Evolutionary conservation across 1,284 basidiomycete genomes (phyloP).

Genomic region (Puccinia hordei): DNA sequence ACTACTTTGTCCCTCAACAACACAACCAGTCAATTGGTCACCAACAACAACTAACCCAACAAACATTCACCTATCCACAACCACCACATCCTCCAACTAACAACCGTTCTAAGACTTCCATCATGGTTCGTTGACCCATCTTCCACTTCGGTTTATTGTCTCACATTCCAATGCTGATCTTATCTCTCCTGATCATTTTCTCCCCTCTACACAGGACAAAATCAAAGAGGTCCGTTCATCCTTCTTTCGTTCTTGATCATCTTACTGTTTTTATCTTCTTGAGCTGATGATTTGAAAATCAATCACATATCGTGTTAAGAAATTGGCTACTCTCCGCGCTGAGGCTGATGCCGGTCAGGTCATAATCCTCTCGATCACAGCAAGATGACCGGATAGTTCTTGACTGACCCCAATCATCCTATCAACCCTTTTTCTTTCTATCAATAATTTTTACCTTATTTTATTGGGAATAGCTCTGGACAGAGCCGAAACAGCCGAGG

Average conservation of each 20-base stretch:
- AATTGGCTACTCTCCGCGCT: conserved; percentile 69
- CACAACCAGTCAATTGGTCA: no score
- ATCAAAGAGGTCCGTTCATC: conserved; percentile 63
- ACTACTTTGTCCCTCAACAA: background rate
- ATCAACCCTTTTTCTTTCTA: background rate
- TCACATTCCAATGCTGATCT: background rate
- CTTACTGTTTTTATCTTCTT: no score
- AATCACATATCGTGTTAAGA: conserved; percentile 57
- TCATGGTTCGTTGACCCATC: conserved; percentile 1
- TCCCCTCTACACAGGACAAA: conserved; percentile 62
- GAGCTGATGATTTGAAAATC: background rate
- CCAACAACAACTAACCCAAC: background rate
- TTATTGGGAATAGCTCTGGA: conserved; percentile 52
- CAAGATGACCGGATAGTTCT: background rate
- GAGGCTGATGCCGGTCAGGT: conserved; percentile 81
- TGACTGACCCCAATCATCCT: background rate
- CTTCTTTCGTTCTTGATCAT: background rate
- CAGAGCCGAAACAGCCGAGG: conserved; percentile 59
- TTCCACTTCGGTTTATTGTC: background rate
- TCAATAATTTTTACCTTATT: background rate
- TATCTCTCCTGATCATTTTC: background rate
- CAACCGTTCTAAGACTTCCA: background rate
- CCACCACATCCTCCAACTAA: background rate
- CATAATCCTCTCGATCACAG: conserved; percentile 68
- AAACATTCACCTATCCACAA: background rate